Conservation (phyloP, 768 basidiomycete genomes). For the Xerocomus spinulosus region DNA sequence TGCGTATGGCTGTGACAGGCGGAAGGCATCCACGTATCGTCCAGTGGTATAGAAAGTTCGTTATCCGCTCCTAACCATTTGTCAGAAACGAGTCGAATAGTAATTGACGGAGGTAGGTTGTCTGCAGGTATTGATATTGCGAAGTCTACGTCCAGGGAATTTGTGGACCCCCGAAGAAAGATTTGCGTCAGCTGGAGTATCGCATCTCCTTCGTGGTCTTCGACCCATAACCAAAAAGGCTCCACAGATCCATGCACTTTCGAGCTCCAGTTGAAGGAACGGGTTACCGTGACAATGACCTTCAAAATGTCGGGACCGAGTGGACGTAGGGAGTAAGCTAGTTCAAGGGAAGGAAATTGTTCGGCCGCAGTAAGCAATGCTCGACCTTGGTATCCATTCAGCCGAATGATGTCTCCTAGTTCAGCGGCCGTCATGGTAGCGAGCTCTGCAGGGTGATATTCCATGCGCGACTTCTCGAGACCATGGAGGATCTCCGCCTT, state of each 20-base stretch:
- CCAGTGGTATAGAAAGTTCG: constrained; percentile 57
- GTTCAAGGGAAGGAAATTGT: constrained; percentile 72
- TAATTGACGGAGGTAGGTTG: constrained; percentile 58
- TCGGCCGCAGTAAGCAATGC: constrained; percentile 76
- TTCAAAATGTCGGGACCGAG: constrained; percentile 81
- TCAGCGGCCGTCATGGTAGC: constrained; percentile 59
- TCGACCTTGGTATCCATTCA: constrained; percentile 81
- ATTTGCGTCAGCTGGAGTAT: constrained; percentile 81
- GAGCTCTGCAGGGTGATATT: constrained; percentile 71
- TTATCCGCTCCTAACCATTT: constrained; percentile 92
- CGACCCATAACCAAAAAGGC: constrained; percentile 95
- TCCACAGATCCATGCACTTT: constrained; percentile 73
- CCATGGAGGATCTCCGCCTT: constrained; percentile 75
- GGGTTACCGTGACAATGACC: constrained; percentile 58
- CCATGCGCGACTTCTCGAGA: constrained; percentile 76
- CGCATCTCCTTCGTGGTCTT: constrained; percentile 73
- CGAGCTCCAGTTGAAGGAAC: constrained; percentile 75
- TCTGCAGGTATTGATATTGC: constrained; percentile 67
- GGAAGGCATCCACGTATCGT: constrained; percentile 71
- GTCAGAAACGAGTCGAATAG: constrained; percentile 80
- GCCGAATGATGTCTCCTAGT: constrained; percentile 74
- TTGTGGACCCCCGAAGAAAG: constrained; percentile 63
- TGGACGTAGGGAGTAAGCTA: constrained; percentile 71
- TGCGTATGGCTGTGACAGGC: constrained; percentile 53
- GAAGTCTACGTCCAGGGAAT: constrained; percentile 64